A percentile compares a stretch with the other conserved stretches of the same genome.
These are phyloP conservation scores for Fistulifera solaris DNA, from an alignment of 108 stramenopile genomes.

Conservation along the genomic window DNA sequence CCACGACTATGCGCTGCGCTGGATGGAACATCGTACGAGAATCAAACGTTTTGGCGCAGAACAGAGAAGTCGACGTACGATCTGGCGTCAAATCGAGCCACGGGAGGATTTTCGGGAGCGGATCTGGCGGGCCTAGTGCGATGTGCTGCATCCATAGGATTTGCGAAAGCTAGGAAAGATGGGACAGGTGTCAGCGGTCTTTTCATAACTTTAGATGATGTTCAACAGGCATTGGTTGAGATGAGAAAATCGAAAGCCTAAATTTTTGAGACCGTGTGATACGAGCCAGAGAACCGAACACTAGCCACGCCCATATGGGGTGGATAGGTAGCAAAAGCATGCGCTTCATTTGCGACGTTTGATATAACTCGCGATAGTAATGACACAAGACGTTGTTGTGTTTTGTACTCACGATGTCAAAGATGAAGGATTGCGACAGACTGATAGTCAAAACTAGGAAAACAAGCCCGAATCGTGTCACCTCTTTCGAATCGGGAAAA, in stretches of 20 bases:
- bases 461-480: too few species aligned
- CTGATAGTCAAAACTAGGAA: too few species aligned
- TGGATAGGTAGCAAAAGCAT: too few species aligned
- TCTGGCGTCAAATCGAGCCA: constrained; percentile 50
- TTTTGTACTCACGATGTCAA: too few species aligned
- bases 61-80: constrained; percentile 17
- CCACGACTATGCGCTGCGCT: constrained; percentile 51
- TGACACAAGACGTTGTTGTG: too few species aligned
- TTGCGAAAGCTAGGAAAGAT: constrained; percentile 48
- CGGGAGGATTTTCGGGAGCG: constrained; percentile 78
- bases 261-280: too few species aligned
- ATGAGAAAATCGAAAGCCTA: constrained; percentile 6
- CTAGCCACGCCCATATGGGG: too few species aligned
- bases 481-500: too few species aligned
- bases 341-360: too few species aligned
- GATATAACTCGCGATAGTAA: too few species aligned
- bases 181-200: constrained; percentile 58
- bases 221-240: constrained; percentile 57
- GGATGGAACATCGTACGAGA: constrained; percentile 25
- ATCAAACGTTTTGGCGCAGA: background rate
- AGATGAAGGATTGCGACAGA: too few species aligned
- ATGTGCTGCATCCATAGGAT: constrained; percentile 71
- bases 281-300: too few species aligned
- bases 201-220: constrained; percentile 73
- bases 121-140: constrained; percentile 84